These are phyloP conservation scores for Lasiosphaeria hispida DNA, from an alignment of 495 filamentous ascomycete species.

Conservation along the genomic window DNA sequence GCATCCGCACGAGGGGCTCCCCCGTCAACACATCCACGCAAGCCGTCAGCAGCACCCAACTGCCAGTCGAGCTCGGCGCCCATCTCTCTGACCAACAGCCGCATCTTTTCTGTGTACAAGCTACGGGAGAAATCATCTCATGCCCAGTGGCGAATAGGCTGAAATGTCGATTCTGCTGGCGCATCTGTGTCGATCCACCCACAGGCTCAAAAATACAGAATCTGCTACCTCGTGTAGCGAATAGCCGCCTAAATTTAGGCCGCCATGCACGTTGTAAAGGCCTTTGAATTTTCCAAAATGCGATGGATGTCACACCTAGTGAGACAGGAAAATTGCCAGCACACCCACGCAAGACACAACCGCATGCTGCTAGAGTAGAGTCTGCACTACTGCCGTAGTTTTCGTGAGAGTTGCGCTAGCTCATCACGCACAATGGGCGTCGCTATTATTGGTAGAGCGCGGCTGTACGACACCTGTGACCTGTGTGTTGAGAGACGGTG, in stretches of 20 bases:
- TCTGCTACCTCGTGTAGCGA: neutral
- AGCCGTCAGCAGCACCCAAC: neutral
- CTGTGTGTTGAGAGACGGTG: too few relatives aligned
- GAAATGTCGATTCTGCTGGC: neutral
- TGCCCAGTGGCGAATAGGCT: slow-evolving; percentile 1
- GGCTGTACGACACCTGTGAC: too few relatives aligned
- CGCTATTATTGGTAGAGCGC: too few relatives aligned
- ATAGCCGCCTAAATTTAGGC: slow-evolving; percentile 12
- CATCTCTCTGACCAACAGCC: neutral
- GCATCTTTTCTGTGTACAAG: neutral
- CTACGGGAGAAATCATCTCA: neutral
- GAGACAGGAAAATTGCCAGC: too few relatives aligned
- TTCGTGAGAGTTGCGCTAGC: too few relatives aligned
- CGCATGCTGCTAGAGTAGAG: too few relatives aligned
- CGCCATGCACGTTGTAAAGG: neutral
- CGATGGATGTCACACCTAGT: neutral
- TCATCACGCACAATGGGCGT: too few relatives aligned
- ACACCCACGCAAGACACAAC: too few relatives aligned
- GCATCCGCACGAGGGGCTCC: neutral
- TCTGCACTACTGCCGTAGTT: too few relatives aligned
- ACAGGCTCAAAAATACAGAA: neutral
- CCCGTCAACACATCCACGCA: neutral
- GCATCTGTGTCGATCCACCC: slow-evolving; percentile 4
- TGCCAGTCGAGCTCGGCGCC: too few relatives aligned
- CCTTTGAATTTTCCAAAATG: slow-evolving; percentile 3